Evolutionary conservation across 2,329 filamentous ascomycete genomes (phyloP), one percentile per base, ranked within the genome.

Genomic region (Purpureocillium takamizusanense): DNA sequence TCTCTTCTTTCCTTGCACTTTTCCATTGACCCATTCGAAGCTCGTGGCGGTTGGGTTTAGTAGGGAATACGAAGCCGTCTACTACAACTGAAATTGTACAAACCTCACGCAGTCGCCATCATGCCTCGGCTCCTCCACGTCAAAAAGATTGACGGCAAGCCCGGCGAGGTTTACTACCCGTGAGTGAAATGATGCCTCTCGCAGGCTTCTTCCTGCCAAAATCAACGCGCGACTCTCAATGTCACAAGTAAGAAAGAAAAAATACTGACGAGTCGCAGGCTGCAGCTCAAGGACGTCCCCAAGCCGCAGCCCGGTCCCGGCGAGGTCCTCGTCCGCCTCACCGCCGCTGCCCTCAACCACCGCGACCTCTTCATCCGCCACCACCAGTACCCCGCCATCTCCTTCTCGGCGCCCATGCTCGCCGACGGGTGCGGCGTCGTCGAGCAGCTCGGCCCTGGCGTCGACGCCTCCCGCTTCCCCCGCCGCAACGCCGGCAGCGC

Each of bases 291-390:
- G 45, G 66, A 78, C 27, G 62, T 82, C 13, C 72, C 81, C 40
- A 69, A 72, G 45, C 83, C 83, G 18, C 68, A 66, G 2, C 82
- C 82, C 0, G 72, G 76, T 18, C 73, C 75, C 13, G 69, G 69
- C 45, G 74, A 95, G 58, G 68, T 95, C 47, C 69, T 94, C 7
- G 67, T 97, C 45, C 78, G 77, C 52, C 69, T 97, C 54, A 74
- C 76, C 28, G 85, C 88, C 37, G 85, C 82, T 1, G 83, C 90
- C 12, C 78, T 97, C 36, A 97, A 97, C 68, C 92, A 97, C 67
- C 84, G 89, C 51, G 92, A 97, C 61, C 78, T 94, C 50, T 97
- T 95, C 67, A 84, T 94, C 62, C 85, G 90, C 39, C 88, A 92
- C 60, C 83, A 89, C 55, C 78, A 94, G 31, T 97, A 97, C 67